These are phyloP conservation scores for Leishmania aethiopica DNA, from an alignment of 208 protist species.

Conservation along the genomic window DNA sequence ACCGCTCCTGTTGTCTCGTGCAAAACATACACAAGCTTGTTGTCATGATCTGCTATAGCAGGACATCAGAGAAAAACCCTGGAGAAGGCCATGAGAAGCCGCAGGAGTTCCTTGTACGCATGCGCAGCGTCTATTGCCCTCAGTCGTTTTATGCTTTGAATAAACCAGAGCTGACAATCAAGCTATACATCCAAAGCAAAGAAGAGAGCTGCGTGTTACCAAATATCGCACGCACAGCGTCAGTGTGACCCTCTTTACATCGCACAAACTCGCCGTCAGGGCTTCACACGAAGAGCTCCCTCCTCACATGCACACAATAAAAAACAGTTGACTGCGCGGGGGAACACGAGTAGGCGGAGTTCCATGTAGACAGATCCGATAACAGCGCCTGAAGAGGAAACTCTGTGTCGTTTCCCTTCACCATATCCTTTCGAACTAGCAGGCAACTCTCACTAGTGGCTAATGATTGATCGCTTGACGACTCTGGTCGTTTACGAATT, in stretches of 20 bases:
- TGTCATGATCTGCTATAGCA: neutral
- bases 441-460: neutral
- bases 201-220: neutral
- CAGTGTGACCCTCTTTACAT: neutral
- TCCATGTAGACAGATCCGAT: neutral
- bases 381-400: neutral
- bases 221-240: neutral
- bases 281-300: neutral
- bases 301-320: neutral
- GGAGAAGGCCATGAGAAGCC: neutral
- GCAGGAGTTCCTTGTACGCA: neutral
- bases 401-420: too few species aligned
- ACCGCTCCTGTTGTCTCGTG: neutral
- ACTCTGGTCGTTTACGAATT: conserved; percentile 66
- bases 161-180: neutral
- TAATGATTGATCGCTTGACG: conserved; percentile 52
- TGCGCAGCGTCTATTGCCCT: too few species aligned
- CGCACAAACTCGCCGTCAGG: neutral
- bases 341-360: too few species aligned
- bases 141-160: neutral
- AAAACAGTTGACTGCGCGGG: neutral
- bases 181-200: conserved; percentile 3
- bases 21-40: too few species aligned
- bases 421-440: neutral
- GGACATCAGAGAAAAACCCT: neutral